Evolutionary conservation across 2,329 filamentous ascomycete species (phyloP), one percentile per base, ranked within the genome.

Genomic region (Xylaria multiplex): DNA sequence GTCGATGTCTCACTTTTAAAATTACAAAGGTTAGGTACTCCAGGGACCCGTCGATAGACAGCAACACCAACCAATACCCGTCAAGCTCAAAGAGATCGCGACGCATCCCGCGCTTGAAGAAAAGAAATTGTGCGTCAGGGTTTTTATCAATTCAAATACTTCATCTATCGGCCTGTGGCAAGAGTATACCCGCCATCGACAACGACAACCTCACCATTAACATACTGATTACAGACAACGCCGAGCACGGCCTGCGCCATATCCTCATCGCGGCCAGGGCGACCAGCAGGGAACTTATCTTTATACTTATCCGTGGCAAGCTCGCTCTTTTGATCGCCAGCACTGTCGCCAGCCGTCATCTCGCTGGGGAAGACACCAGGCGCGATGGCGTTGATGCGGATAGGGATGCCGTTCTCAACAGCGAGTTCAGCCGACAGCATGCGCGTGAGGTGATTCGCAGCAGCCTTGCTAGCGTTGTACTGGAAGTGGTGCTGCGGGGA

Each of bases 351-450:
- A 1, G 86, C 84, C 45, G 88, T 90, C 90, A 92, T 92, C 85
- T 92, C 91, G 73, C 89, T 90, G 19, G 88, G 90, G 72, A 86
- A 86, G 32, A 91, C 84, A 40, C 91, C 91, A 0, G 91, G 91
- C 0, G 91, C 91, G 67, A 92, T 92, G 46, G 90, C 88, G 74
- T 93, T 85, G 43, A 91, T 84, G 70, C 93, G 91, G 46, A 86
- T 82, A 76, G 87, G 90, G 67, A 91, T 84, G 22, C 85, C 83
- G 53, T 86, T 82, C 66, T 79, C 80, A 0, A 86, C 84, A 0
- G 86, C 84, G 6, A 91, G 75, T 77, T 91, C 89, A 43, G 82
- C 80, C 0, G 89, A 88, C 11, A 92, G 78, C 74, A 91, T 89
- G 62, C 88, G 82, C 40, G 83, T 88, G 61, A 92, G 77, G 71